Conservation (phyloP, 306 rosid species). For the Astragalus membranaceus region DNA sequence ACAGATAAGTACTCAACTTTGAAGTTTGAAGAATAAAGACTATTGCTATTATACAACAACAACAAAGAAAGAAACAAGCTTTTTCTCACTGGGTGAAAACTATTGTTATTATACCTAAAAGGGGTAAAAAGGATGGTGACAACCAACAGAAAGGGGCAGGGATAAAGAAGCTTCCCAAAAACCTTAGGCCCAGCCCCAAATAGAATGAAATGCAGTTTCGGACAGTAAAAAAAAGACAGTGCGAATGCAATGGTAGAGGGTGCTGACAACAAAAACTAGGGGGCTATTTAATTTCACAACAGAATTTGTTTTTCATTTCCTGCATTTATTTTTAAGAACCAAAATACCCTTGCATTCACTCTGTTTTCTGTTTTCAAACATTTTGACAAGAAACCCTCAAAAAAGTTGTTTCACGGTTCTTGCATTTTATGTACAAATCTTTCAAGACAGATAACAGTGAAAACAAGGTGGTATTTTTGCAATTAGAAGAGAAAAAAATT, state of each 20-base stretch:
- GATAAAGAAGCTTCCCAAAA: neutral
- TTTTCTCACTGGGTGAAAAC: neutral
- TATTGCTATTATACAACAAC: neutral
- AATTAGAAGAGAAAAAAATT: neutral
- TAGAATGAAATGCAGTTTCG: neutral
- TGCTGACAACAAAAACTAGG: neutral
- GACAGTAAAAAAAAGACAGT: neutral
- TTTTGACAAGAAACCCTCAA: neutral
- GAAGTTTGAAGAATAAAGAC: neutral
- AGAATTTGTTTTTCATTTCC: neutral
- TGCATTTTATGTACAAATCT: neutral
- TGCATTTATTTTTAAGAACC: neutral
- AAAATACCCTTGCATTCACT: neutral
- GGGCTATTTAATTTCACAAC: neutral
- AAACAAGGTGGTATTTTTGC: neutral
- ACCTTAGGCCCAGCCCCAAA: neutral
- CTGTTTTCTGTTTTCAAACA: neutral
- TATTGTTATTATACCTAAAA: neutral
- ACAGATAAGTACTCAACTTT: neutral
- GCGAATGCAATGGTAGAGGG: neutral
- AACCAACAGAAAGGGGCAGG: neutral
- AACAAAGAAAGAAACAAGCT: too few relatives aligned
- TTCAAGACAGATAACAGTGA: neutral
- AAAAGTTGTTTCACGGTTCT: neutral
- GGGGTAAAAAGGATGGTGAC: neutral